Evolutionary conservation across 2,329 filamentous ascomycete genomes (phyloP), one percentile per base, ranked within the genome.

Genomic region (Neonectria sp.): DNA sequence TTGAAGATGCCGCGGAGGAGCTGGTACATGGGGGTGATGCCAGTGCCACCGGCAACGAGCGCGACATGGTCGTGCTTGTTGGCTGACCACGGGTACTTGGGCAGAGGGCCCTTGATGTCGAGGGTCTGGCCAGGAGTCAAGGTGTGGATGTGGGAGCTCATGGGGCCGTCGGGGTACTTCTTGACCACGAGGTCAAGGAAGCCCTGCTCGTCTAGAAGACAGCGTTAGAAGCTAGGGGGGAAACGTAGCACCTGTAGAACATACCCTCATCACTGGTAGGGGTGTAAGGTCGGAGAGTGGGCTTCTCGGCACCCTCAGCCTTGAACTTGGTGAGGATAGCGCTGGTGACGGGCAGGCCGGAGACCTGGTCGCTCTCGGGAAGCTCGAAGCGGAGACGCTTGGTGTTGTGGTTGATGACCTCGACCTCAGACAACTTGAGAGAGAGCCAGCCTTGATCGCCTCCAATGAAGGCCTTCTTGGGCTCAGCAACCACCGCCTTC

Each of bases 21-120:
- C 87, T 99, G 96, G 88, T 93, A 98, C 95, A 98, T 98, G 74
- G 96, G 96, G 12, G 96, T 96, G 82, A 99, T 97, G 68, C 96
- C 96, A 8, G 96, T 98, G 72, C 96, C 96, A 76, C 96, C 96
- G n/a, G 95, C 94, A 70, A 99, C 89, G 72, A 95, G 86, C 45
- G 90, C 92, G 76, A 97, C 90, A 86, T 98, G 95, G 68, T 93
- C 86, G 86, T 98, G 95, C 89, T 97, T 98, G 89, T 98, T 98
- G 74, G 91, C 79, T 60, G 89, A 79, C 95, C 95, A 98, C 35
- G 90, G 83, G 83, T 98, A 98, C 84, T 99, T 99, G 77, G 94
- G 93, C 45, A 99, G 90, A 2, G 96, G 96, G 21, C 96, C 96
- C 88, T 99, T 98, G 86, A 99, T 91, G 69, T 95, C 92, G 62